Evolutionary conservation across 345 rosid genomes (phyloP).

Genomic region (Brassica napus): DNA sequence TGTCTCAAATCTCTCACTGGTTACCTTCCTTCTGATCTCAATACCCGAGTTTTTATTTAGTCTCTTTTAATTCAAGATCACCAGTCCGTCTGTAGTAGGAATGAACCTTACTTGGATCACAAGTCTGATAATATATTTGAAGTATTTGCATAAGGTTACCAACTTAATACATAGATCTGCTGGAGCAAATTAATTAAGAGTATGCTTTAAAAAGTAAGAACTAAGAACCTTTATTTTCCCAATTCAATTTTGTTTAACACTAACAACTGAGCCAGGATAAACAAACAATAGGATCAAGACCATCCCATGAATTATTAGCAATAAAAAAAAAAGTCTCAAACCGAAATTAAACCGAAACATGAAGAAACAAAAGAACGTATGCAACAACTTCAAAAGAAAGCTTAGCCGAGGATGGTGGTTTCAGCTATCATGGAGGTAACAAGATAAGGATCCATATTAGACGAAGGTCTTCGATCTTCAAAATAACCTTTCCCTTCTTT

Average conservation of each 20-base stretch:
- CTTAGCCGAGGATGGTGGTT: constrained; percentile 35
- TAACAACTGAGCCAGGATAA: neutral
- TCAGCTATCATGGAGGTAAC: constrained; percentile 61
- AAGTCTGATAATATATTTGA: too few relatives aligned
- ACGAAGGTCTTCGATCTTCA: constrained; percentile 80
- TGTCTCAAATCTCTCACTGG: too few relatives aligned
- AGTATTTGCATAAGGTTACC: neutral
- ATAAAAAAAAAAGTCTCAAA: neutral
- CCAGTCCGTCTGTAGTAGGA: neutral
- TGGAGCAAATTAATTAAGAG: neutral
- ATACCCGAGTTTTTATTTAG: too few relatives aligned
- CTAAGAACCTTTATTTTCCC: neutral
- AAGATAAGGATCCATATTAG: constrained; percentile 81
- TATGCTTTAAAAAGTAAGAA: neutral
- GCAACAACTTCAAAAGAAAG: neutral
- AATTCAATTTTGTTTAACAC: neutral
- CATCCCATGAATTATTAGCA: neutral
- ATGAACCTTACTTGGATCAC: too few relatives aligned
- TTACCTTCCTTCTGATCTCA: too few relatives aligned
- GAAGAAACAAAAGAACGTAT: neutral
- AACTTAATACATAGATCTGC: neutral
- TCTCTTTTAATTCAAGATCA: neutral
- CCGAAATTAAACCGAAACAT: neutral
- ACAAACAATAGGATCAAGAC: neutral
- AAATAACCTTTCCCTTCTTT: constrained; percentile 78